Conservation (phyloP, 441 rosid species). For the Euphorbia schlechtendalii region DNA sequence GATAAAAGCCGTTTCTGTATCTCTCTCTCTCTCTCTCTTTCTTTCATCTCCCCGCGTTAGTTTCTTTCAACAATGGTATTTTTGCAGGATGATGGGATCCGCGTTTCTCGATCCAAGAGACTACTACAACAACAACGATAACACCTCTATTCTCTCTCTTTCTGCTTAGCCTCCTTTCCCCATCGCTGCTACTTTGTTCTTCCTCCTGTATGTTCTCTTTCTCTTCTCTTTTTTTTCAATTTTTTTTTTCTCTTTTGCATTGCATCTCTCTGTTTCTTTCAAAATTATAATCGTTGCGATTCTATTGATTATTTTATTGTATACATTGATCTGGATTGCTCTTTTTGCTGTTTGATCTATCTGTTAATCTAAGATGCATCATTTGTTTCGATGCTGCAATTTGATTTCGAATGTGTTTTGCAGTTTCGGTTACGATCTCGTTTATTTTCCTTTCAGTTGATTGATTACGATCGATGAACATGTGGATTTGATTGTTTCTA, state of each 20-base stretch:
- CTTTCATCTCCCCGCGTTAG: constrained; percentile 13
- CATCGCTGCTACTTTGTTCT: background rate
- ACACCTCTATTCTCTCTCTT: constrained; percentile 1
- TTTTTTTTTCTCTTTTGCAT: background rate
- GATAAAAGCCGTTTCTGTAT: constrained; percentile 19
- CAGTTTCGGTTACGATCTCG: constrained; percentile 6
- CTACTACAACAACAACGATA: constrained; percentile 12
- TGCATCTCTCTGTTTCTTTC: background rate
- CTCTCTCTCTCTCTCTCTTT: constrained; percentile 20
- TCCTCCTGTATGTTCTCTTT: constrained; percentile 1
- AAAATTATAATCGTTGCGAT: background rate
- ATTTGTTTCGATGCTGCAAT: background rate
- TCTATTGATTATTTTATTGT: background rate
- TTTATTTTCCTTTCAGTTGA: constrained; percentile 13
- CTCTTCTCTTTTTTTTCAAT: background rate
- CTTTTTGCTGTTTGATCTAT: background rate
- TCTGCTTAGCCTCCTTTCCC: background rate
- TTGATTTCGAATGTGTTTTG: background rate
- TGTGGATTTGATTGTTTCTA: background rate
- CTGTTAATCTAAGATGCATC: background rate
- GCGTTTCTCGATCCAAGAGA: constrained; percentile 36
- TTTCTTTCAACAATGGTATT: constrained; percentile 36
- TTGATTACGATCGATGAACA: background rate
- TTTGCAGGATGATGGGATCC: constrained; percentile 49
- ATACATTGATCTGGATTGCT: constrained; percentile 23